Evolutionary conservation across 495 filamentous ascomycete species (phyloP).

Genomic region (Penicillium manginii): DNA sequence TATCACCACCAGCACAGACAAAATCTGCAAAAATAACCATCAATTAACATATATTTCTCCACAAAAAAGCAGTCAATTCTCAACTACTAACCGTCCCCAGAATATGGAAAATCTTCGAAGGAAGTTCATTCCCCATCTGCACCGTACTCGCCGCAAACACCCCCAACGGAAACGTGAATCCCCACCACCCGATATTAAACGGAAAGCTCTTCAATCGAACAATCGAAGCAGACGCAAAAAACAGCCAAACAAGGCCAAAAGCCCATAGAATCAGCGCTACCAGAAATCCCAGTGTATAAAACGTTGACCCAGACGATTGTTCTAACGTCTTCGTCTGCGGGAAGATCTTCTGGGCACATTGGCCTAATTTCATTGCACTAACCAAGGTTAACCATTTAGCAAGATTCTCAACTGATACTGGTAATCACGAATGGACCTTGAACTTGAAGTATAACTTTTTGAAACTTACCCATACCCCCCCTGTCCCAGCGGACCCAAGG

Average conservation of each 20-base stretch:
- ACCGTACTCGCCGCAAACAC: conserved; percentile 57
- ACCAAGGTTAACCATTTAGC: no score
- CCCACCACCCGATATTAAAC: conserved; percentile 73
- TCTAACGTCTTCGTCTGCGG: conserved; percentile 51
- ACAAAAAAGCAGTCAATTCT: no score
- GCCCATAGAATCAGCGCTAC: conserved; percentile 61
- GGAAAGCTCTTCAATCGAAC: conserved; percentile 50
- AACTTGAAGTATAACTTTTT: no score
- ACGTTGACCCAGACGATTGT: conserved; percentile 46
- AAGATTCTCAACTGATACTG: no score
- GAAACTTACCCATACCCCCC: conserved; percentile 54
- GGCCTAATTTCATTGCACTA: conserved; percentile 58
- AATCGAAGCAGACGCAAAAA: conserved; percentile 54
- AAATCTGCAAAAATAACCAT: conserved; percentile 32
- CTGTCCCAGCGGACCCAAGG: conserved; percentile 62
- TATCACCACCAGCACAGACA: conserved; percentile 50
- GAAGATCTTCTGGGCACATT: conserved; percentile 52
- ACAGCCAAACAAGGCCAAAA: conserved; percentile 64
- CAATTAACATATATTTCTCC: neutral
- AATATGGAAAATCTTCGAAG: conserved; percentile 57
- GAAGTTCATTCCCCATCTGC: conserved; percentile 51
- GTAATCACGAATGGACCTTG: no score
- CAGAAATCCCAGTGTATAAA: conserved; percentile 59
- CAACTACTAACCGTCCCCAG: conserved; percentile 44
- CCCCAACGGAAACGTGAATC: conserved; percentile 64